phyloP scores from a whole-genome alignment of 768 basidiomycete genomes.

The Trametes villosa region DNA sequence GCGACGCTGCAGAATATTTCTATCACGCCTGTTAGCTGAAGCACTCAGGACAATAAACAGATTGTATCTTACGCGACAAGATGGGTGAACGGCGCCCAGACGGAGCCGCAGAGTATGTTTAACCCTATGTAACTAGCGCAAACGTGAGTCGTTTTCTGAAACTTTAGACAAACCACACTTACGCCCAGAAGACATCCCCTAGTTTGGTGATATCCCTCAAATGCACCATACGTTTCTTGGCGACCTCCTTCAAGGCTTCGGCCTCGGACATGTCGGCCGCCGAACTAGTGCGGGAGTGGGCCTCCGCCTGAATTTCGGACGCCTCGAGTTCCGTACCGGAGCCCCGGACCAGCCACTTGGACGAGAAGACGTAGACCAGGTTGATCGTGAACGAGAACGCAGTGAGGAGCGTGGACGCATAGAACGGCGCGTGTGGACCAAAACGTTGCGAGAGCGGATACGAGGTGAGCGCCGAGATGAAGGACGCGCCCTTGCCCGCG shows the following conservation, averaged over 20 bases:
- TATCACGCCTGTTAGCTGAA: slow-evolving; percentile 30
- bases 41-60: not conserved
- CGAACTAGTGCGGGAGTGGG: slow-evolving; percentile 32
- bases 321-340: slow-evolving; percentile 69
- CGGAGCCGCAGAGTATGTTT: slow-evolving; percentile 76
- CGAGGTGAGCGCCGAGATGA: slow-evolving; percentile 73
- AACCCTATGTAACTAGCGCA: slow-evolving; percentile 64
- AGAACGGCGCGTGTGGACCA: slow-evolving; percentile 76
- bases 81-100: slow-evolving; percentile 81
- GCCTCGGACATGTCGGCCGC: slow-evolving; percentile 54
- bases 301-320: slow-evolving; percentile 61
- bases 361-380: slow-evolving; percentile 64
- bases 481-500: slow-evolving; percentile 79
- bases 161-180: slow-evolving; percentile 32
- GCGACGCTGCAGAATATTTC: slow-evolving; percentile 74
- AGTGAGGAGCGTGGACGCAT: slow-evolving; percentile 65
- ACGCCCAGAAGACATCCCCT: slow-evolving; percentile 83
- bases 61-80: slow-evolving; percentile 65
- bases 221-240: slow-evolving; percentile 65
- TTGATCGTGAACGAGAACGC: slow-evolving; percentile 71
- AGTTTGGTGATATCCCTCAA: slow-evolving; percentile 63
- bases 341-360: slow-evolving; percentile 65
- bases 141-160: not conserved
- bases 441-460: slow-evolving; percentile 74
- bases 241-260: slow-evolving; percentile 65